Evolutionary conservation across 2,329 filamentous ascomycete genomes (phyloP), one percentile per base, ranked within the genome.

Genomic region (Sporothrix dimorphospora): DNA sequence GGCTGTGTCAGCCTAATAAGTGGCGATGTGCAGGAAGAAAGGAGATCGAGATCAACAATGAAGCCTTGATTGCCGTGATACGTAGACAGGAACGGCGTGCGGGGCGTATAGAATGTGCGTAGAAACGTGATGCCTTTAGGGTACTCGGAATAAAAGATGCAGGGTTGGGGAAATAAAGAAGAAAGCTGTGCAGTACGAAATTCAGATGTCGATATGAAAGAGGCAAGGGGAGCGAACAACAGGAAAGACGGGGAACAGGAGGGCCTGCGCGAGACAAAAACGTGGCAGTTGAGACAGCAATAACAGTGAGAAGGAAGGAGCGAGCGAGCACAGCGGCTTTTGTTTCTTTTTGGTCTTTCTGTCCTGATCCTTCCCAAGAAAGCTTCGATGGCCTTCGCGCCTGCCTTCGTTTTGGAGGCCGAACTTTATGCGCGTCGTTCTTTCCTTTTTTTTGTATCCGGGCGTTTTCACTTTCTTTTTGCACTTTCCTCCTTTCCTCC

Each of bases 211-310:
- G 65, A 53, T 45, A 49, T 51, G 34, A 51, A 51, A 51, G 6
- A 4, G 65, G 45, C 45, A n/a, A 38, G 45, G 45, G 65, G 19
- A 21, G 30, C 45, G 24, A 16, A 40, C 21, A 30, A 69, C 24
- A 14, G 24, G 16, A 30, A 68, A 14, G 49, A 24, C 30, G 34
- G 47, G 49, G 66, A 34, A 34, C 30, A 51, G 34, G 34, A 24
- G 16, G 16, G 42, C 6, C 24, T 67, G 27, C 19, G 30, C 27
- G 30, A 42, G 66, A 45, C 34, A 69, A 40, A 69, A 69, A 59
- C 67, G 67, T 69, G 67, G 67, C 38, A 69, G 51, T 59, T 69
- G 67, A 59, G 51, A 69, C 51, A 57, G 16, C 16, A 45, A 21
- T 19, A 47, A 24, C 27, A 21, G 30, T 8, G 47, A 21, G 47